Base-by-base conservation (phyloP, 257 asterid genomes). In the Capsicum baccatum region DNA sequence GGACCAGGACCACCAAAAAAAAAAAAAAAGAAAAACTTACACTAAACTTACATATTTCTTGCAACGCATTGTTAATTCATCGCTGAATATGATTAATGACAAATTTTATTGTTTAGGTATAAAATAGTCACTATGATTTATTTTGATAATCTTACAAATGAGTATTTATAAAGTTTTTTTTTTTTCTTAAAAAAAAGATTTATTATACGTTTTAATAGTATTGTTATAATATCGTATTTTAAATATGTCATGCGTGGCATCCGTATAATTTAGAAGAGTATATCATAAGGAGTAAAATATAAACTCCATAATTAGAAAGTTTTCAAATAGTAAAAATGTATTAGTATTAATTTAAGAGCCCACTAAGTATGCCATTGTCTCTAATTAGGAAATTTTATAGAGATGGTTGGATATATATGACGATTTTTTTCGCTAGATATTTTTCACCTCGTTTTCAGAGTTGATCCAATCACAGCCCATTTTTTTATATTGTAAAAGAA, bases 351-450 rank as follows among this genome's bases (percentile, higher is more conserved):
- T 64, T 68, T 37, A 68, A 14, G 50, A 37, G 21, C 52, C 26
- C 35, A 14, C 0, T 35, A 37, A 14, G 12, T 37, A 66, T 68
- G 52, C 21, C 26, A 37, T 11, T 48, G n/a, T 19, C 58, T 21
- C 80, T 59, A 48, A n/a, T 68, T 68, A 1, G 42, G 42, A 73
- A 37, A 14, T 19, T 48, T 10, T 73, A 71, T 6, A 10, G 3
- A n/a, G 42, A 73, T 73, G 19, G 81, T 33, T 76, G 81, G 81
- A 76, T 52, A 74, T 50, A 76, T 21, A 21, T 13, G 62, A 26
- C 14, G 19, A 7, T 52, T 76, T 48, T 26, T 54, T 68, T 68
- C 52, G 15, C 47, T 21, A 76, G 62, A 21, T 76, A 52, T 21
- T 76, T 39, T 21, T 48, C 44, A 76, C 62, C 62, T 21, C 44